Base-by-base conservation (phyloP, 805 yeast genomes). In the Danielia oregonensis region DNA sequence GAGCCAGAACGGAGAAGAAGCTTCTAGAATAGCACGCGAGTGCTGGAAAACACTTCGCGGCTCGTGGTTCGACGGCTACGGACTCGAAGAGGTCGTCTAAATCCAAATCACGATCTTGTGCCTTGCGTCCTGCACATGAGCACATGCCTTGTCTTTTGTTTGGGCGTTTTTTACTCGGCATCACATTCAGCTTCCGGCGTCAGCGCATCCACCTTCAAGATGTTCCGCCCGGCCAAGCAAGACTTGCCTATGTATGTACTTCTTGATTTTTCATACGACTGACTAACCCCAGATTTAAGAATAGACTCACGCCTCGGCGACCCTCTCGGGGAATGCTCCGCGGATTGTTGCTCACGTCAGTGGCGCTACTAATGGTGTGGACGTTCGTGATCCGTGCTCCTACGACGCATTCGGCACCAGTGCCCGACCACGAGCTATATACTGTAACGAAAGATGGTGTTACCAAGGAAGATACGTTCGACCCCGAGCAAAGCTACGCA, bases 31-130 rank as follows among this genome's bases (percentile, higher is more conserved):
- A 6, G 91, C 95, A 0, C 59, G 59, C 12, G 57, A 63, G 14
- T 82, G 86, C 6, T 91, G 97, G 97, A 54, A 63, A 7, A 50
- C 68, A 1, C 58, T 89, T 27, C 66, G 53, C 32, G 39, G 42
- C 1, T 72, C 71, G 37, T 88, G 95, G 95, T 83, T 89, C 54
- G 72, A 67, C 2, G 29, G 36, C 7, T 49, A 68, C 45, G 54
- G 52, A 4, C 49, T 74, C 17, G 40, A 48, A 15, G 76, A 69
- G 43, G 62, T 57, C 6, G 61, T 61, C 9, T 37, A 65, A 65
- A 1, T 13, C 13, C n/a, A 6, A 24, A n/a, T 13, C 26, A 21
- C 23, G 23, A 7, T 21, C 23, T 21, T n/a, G n/a, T n/a, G n/a
- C n/a, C n/a, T n/a, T n/a, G n/a, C n/a, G n/a, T n/a, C n/a, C n/a